Evolutionary conservation across 2,329 filamentous ascomycete species (phyloP).

Genomic region (Alternaria hordeiaustralica): DNA sequence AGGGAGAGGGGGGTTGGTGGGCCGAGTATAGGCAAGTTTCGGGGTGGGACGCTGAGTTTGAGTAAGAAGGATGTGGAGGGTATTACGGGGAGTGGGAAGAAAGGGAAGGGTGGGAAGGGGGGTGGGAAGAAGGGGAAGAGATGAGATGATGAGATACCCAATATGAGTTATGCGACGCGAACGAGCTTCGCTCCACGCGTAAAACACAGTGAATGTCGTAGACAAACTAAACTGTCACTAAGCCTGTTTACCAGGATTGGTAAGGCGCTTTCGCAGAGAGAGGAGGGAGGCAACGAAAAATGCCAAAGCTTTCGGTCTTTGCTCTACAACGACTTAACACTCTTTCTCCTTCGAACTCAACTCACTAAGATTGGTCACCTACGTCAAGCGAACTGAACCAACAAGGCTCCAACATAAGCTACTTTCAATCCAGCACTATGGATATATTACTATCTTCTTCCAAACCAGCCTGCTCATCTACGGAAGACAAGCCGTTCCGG

Average conservation of each 20-base stretch:
- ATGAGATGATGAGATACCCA: background rate
- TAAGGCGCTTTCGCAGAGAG: background rate
- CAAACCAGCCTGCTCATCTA: background rate
- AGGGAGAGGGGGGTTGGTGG: conserved; percentile 72
- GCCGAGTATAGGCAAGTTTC: conserved; percentile 80
- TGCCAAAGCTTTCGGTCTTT: background rate
- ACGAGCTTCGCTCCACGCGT: background rate
- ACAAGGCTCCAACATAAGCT: background rate
- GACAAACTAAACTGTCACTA: background rate
- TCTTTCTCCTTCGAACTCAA: background rate
- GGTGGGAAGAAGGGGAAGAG: conserved; percentile 16
- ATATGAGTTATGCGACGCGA: background rate
- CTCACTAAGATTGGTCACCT: background rate
- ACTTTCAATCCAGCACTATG: background rate
- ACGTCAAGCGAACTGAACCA: background rate
- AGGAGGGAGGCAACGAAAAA: background rate
- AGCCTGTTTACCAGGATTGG: background rate
- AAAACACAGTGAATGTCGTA: background rate
- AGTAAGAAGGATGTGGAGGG: conserved; percentile 77
- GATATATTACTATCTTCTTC: background rate
- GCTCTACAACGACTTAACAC: background rate
- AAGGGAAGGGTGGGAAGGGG: conserved; percentile 47
- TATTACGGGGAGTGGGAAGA: conserved; percentile 64
- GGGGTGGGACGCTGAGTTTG: conserved; percentile 77
- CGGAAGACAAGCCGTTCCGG: background rate